Base-by-base conservation (phyloP, 1,139 yeast species). In the Wickerhamomyces sp. region DNA sequence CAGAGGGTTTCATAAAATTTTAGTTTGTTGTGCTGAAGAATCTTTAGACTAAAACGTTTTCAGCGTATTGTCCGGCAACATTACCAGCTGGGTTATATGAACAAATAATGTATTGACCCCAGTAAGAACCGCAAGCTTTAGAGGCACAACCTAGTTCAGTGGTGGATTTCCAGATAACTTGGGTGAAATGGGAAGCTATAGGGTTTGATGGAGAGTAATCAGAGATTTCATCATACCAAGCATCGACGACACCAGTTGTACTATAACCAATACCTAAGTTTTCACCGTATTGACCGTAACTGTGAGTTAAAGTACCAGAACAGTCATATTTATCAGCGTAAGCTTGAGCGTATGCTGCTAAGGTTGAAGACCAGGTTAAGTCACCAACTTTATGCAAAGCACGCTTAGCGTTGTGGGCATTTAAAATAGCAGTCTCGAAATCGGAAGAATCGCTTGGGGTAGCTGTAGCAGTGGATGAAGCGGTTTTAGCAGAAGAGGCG, bases 211-310 rank as follows among this genome's bases (percentile, higher is more conserved):
- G 83, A 65, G 79, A 68, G 70, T 84, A 87, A 41, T 60, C 49
- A 10, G 56, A 49, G 51, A 79, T 79, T 67, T 87, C 96, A 47
- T 69, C 63, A 69, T 86, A 88, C 97, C 96, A 89, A 40, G 92
- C 96, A 33, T 76, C 72, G 42, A 86, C 80, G 35, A 88, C 87
- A 33, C 76, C 84, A 22, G 70, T 67, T 27, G 70, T 61, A 33
- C 71, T 48, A 63, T 71, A 75, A 42, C 96, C 96, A 40, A 77
- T 68, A 39, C 95, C 96, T 59, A 89, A 72, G 72, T 89, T 89
- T 68, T 89, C 96, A 59, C 96, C 96, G 66, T 75, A 83, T 38
- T 70, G 63, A 42, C 92, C 92, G 42, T 85, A 86, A 37, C 95
- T 80, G 68, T 89, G 96, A 28, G 66, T 64, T 61, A 88, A 76